phyloP scores from a whole-genome alignment of 179 eudicot genomes.

The Actinidia arguta region DNA sequence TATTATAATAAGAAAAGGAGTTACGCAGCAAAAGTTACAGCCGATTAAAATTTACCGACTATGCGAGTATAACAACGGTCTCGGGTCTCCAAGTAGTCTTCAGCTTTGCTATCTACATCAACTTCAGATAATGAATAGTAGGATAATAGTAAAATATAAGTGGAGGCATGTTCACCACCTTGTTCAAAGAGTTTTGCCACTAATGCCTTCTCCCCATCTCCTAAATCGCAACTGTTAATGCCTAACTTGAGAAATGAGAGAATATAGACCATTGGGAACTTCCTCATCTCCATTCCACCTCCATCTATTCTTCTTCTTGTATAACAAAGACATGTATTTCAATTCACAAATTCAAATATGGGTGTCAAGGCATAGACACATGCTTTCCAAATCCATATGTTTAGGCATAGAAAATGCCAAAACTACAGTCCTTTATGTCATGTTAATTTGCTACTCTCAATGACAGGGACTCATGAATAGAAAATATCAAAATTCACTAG shows the following conservation, averaged over 20 bases:
- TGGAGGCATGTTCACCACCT: conserved; percentile 48
- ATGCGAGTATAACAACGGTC: too few relatives aligned
- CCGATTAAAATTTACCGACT: too few relatives aligned
- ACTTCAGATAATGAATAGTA: neutral
- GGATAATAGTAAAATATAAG: neutral
- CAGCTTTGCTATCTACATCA: too few relatives aligned
- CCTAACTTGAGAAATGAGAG: conserved; percentile 57
- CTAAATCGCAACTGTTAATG: conserved; percentile 60
- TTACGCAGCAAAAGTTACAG: too few relatives aligned
- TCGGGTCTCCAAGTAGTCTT: too few relatives aligned
- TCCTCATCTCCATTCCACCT: conserved; percentile 41
- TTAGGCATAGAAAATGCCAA: neutral
- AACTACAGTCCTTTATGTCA: neutral
- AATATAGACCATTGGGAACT: conserved; percentile 46
- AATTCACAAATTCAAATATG: conserved; percentile 17
- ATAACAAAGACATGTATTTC: conserved; percentile 38
- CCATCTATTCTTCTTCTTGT: conserved; percentile 74
- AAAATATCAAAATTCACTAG: neutral
- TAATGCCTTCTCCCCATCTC: conserved; percentile 68
- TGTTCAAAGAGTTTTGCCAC: conserved; percentile 94
- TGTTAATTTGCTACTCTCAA: neutral
- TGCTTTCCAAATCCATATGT: neutral
- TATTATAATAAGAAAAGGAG: too few relatives aligned
- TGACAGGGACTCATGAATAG: neutral
- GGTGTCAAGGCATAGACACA: neutral